Evolutionary conservation across 352 stramenopile genomes (phyloP), one percentile per base, ranked within the genome.

Genomic region (Phytopythium litorale): DNA sequence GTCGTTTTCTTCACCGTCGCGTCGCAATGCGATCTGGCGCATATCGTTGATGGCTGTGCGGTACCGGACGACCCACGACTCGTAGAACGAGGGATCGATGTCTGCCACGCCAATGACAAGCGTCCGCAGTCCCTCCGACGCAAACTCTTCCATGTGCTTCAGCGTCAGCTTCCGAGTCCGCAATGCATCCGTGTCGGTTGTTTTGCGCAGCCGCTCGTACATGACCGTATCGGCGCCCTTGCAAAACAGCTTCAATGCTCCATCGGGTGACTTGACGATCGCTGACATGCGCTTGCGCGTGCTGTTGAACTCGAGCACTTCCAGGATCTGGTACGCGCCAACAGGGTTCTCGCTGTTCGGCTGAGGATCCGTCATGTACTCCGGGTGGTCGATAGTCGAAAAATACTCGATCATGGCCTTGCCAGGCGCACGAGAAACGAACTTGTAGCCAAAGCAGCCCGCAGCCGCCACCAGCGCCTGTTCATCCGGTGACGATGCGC

Each of bases 231-330:
- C 91, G 1, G 90, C 88, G 28, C 91, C 91, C 51, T 95, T 96
- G 60, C 87, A 92, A n/a, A 96, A 75, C 18, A 95, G 58, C 58
- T 91, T 88, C 18, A 94, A 55, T 28, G 72, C 70, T 4, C 82
- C 84, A 7, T 73, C 56, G 0, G 78, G 83, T 3, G 63, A 71
- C 43, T 80, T 76, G 12, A 95, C 74, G 40, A 98, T 83, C 25
- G 98, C 89, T 5, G 91, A 98, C 95, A 98, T 98, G 35, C 95
- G 88, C 73, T 98, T 98, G 3, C 95, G 86, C 30, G 89, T 98
- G 25, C 87, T 97, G 73, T 98, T 97, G 67, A 98, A 98, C 43
- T 97, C 90, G 13, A 98, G 89, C 18, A 97, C 91, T 56, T 97
- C 90, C 8, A 98, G 65, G 4, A 98, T 76, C n/a, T 97, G 66